Percentiles rank a stretch among this genome's conserved stretches.
Conservation (phyloP, 176 grass and related monocot genomes). For the Dendrocalamus sinicus region DNA sequence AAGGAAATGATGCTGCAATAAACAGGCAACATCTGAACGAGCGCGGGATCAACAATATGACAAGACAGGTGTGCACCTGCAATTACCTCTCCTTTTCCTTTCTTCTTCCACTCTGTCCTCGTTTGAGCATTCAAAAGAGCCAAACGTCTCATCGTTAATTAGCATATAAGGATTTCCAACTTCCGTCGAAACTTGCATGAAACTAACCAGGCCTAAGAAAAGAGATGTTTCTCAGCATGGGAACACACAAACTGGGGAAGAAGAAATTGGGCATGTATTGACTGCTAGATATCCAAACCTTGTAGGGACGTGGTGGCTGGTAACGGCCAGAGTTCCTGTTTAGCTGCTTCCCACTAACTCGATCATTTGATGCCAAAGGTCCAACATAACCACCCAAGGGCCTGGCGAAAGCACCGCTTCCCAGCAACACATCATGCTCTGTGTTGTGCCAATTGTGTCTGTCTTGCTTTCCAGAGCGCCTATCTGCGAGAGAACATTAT, state of each 20-base stretch:
- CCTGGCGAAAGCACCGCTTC: slow-evolving; percentile 46
- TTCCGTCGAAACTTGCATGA: not conserved
- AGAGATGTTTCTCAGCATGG: not conserved
- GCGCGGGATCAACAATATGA: not conserved
- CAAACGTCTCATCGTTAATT: slow-evolving; percentile 63
- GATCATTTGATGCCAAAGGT: slow-evolving; percentile 34
- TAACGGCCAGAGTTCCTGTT: slow-evolving; percentile 60
- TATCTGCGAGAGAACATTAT: slow-evolving; percentile 43
- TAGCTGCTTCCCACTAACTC: slow-evolving; percentile 39
- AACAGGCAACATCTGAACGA: not conserved
- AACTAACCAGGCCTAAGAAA: slow-evolving; percentile 1
- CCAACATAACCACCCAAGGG: slow-evolving; percentile 43
- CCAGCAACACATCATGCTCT: slow-evolving; percentile 69
- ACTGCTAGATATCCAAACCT: slow-evolving; percentile 7
- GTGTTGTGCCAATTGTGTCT: slow-evolving; percentile 35
- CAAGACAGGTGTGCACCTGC: not conserved
- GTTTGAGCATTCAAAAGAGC: slow-evolving; percentile 46
- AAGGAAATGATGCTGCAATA: slow-evolving; percentile 54
- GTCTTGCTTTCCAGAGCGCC: slow-evolving; percentile 40
- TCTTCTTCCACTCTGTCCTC: slow-evolving; percentile 63
- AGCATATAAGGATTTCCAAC: slow-evolving; percentile 15
- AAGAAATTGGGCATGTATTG: not conserved
- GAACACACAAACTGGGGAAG: not conserved
- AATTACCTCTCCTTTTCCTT: slow-evolving; percentile 54
- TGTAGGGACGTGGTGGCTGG: slow-evolving; percentile 58